Evolutionary conservation across 2,329 filamentous ascomycete species (phyloP).

Genomic region (Aspergillus pseudonomiae): DNA sequence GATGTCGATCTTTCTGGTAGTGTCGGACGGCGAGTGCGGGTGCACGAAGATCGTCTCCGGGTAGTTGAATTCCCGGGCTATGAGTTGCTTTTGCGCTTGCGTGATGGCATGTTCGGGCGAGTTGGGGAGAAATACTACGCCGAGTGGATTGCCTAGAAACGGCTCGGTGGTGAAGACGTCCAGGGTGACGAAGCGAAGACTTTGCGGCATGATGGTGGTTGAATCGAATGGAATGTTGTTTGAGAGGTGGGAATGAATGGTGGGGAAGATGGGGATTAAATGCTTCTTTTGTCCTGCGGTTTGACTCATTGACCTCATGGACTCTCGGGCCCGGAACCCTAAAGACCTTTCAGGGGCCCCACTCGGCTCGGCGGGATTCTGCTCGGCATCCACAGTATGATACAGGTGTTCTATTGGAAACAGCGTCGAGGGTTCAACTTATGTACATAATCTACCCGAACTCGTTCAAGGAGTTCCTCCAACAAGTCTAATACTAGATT

Average conservation of each 20-base stretch:
- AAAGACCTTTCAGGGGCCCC: no score
- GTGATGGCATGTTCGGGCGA: constrained; percentile 26
- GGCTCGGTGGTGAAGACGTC: constrained; percentile 48
- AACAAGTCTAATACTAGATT: not conserved
- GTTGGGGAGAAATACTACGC: constrained; percentile 51
- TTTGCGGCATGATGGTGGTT: not conserved
- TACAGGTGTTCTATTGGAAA: not conserved
- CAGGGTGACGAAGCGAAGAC: not conserved
- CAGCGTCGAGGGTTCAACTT: not conserved
- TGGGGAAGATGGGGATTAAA: not conserved
- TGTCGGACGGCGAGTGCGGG: not conserved
- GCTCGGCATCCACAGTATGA: not conserved
- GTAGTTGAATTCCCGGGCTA: constrained; percentile 61
- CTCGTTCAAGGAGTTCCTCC: not conserved
- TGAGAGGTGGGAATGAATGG: not conserved
- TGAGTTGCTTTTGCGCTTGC: constrained; percentile 55
- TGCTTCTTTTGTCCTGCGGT: not conserved
- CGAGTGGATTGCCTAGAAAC: constrained; percentile 57
- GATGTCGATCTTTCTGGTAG: constrained; percentile 51
- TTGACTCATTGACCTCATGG: not conserved
- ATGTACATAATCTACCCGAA: not conserved
- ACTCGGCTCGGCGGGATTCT: not conserved
- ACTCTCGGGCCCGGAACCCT: no score
- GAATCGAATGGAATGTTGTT: no score
- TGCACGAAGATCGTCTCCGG: constrained; percentile 62